Conservation (phyloP, 2,329 filamentous ascomycete species). For the Scedosporium dehoogii region DNA sequence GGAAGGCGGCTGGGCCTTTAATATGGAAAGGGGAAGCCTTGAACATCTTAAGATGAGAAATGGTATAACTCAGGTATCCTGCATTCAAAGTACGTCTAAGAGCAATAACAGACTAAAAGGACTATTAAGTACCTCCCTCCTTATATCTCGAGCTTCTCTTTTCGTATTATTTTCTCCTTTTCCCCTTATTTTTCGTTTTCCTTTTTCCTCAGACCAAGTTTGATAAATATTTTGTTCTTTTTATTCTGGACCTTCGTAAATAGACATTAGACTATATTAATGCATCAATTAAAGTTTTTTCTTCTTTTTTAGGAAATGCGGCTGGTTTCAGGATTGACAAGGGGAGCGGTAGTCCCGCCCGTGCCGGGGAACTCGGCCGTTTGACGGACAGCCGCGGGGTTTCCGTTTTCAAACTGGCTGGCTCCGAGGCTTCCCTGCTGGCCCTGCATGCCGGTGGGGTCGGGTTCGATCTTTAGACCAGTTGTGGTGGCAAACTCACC, state of each 20-base stretch:
- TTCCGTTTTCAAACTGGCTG: background rate
- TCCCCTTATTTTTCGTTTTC: background rate
- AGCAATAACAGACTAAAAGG: too few relatives aligned
- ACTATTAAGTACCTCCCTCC: too few relatives aligned
- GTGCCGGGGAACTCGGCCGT: background rate
- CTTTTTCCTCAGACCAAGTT: background rate
- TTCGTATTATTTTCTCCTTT: background rate
- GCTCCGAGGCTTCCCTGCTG: background rate
- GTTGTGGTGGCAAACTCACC: background rate
- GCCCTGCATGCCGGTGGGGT: background rate
- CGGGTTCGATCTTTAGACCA: background rate
- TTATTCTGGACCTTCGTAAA: background rate
- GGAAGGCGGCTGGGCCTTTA: too few relatives aligned
- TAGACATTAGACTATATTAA: background rate
- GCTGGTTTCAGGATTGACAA: background rate
- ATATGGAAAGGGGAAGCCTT: too few relatives aligned
- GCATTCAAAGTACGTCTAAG: too few relatives aligned
- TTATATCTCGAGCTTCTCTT: background rate
- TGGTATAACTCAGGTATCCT: too few relatives aligned
- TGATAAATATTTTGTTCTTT: background rate
- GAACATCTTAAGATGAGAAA: too few relatives aligned
- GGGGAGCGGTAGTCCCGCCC: background rate
- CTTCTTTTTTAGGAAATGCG: background rate
- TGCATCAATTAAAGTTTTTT: background rate
- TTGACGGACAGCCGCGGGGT: background rate